These are phyloP conservation scores for Penicillium antarcticum DNA, from an alignment of 495 filamentous ascomycete species.

Conservation along the genomic window DNA sequence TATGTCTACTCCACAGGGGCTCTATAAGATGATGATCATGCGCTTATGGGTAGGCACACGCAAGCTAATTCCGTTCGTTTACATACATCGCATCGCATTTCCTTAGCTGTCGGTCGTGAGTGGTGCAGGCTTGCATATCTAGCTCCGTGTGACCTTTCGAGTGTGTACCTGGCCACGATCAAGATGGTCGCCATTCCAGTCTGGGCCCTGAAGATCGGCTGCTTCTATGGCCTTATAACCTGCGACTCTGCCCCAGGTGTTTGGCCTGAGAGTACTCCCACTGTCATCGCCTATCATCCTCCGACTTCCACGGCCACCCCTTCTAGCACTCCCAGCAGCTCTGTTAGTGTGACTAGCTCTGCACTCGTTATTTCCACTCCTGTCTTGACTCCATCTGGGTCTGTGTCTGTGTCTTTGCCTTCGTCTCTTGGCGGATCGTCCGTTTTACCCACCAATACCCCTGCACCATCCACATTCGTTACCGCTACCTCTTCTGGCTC, in stretches of 20 bases:
- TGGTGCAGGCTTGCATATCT: conserved; percentile 16
- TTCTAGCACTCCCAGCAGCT: conserved; percentile 7
- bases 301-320: conserved; percentile 4
- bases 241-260: conserved; percentile 36
- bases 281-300: conserved; percentile 21
- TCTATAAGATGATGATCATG: conserved; percentile 16
- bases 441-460: conserved; percentile 9
- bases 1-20: neutral
- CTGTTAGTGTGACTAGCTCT: conserved; percentile 5
- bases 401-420: conserved; percentile 12
- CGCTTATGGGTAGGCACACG: conserved; percentile 1
- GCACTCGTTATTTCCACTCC: conserved; percentile 7
- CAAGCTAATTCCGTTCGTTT: conserved; percentile 11
- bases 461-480: conserved; percentile 12
- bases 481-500: conserved; percentile 3
- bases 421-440: conserved; percentile 12
- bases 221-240: conserved; percentile 39
- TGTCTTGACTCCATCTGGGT: conserved; percentile 5
- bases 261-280: conserved; percentile 24
- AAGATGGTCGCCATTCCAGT: conserved; percentile 27
- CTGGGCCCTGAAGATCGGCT: conserved; percentile 25
- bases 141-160: conserved; percentile 13
- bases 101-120: conserved; percentile 23
- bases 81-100: conserved; percentile 5
- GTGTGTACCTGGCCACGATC: conserved; percentile 16